Base-by-base conservation (phyloP, 805 yeast species). In the Priceomyces haplophilus region DNA sequence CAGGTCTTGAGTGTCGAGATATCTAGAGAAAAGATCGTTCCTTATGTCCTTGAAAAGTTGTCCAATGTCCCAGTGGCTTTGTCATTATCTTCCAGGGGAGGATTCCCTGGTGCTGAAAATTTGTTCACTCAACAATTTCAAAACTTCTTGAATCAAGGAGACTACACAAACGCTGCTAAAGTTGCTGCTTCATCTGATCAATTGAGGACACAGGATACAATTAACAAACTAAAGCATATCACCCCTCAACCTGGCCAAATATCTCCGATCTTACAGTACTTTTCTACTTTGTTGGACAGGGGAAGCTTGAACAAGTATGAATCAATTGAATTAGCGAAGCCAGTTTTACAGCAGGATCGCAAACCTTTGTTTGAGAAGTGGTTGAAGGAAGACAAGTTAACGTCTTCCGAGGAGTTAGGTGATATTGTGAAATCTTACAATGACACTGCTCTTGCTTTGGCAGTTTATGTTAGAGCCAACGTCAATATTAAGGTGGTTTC, bases 351-450 rank as follows among this genome's bases (percentile, higher is more conserved):
- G 69, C 97, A 90, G 72, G 95, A 88, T 64, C 85, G 97, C 62
- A 85, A 87, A 59, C 95, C 88, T 50, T 73, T 95, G 50, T 83
- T 93, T 51, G 99, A 93, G 68, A 93, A 91, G 71, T 93, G 97
- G 90, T 79, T 93, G 64, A 85, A 84, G 63, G 98, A 93, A 66
- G 95, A 89, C 62, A 93, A 93, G 67, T 78, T 93, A 52, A 90
- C 91, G 48, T 82, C 85, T 40, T 87, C 96, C n/a, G 99, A 93
- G 70, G 97, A 90, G 67, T 78, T 93, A 51, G 99, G 99, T 72
- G 99, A 93, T 62, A 78, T 89, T 58, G 93, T 93, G 49, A 88
- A 91, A 59, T 88, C 95, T 36, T 80, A 79, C 59, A 67, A 63
- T 48, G 97, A 91, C 55, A 69, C 85, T 11, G 79, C 90, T 21